A percentile compares a stretch with the other conserved stretches of the same genome.
Evolutionary conservation across 257 asterid genomes (phyloP).

Genomic region (Linderniella brevidens): DNA sequence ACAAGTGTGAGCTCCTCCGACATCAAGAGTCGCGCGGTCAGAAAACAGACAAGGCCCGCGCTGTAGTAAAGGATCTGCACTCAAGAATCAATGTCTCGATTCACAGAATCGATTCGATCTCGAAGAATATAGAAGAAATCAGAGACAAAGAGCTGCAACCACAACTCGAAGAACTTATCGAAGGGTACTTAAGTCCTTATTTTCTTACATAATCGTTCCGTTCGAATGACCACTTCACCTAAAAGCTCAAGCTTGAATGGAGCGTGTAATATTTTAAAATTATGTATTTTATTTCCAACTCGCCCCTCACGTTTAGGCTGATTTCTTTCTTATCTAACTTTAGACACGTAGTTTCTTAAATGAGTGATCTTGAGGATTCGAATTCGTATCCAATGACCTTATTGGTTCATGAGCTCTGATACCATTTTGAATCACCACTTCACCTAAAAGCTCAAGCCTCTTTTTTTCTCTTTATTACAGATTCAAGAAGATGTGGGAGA

Average conservation of each 20-base stretch:
- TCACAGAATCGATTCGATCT: constrained; percentile 67
- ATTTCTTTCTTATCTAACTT: too few relatives aligned
- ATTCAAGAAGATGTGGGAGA: constrained; percentile 83
- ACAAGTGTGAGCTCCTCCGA: constrained; percentile 61
- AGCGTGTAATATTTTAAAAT: too few relatives aligned
- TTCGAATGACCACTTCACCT: too few relatives aligned
- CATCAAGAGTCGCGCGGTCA: constrained; percentile 66
- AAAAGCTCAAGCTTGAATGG: too few relatives aligned
- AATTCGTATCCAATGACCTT: constrained; percentile 3
- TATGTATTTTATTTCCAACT: too few relatives aligned
- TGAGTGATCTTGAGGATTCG: too few relatives aligned
- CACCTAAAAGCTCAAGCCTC: too few relatives aligned
- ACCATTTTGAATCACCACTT: too few relatives aligned
- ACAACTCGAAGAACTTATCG: constrained; percentile 90
- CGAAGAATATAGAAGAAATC: constrained; percentile 76
- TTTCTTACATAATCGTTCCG: not conserved
- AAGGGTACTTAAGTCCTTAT: constrained; percentile 39
- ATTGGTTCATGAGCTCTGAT: too few relatives aligned
- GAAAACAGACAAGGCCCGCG: constrained; percentile 64
- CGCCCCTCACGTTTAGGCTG: too few relatives aligned
- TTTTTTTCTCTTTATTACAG: constrained; percentile 20
- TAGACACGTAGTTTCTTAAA: too few relatives aligned
- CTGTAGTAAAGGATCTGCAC: constrained; percentile 80
- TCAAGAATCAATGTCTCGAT: constrained; percentile 81
- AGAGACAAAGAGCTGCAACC: constrained; percentile 88